phyloP scores from a whole-genome alignment of 208 protist species.

The Paratrypanosoma confusum region DNA sequence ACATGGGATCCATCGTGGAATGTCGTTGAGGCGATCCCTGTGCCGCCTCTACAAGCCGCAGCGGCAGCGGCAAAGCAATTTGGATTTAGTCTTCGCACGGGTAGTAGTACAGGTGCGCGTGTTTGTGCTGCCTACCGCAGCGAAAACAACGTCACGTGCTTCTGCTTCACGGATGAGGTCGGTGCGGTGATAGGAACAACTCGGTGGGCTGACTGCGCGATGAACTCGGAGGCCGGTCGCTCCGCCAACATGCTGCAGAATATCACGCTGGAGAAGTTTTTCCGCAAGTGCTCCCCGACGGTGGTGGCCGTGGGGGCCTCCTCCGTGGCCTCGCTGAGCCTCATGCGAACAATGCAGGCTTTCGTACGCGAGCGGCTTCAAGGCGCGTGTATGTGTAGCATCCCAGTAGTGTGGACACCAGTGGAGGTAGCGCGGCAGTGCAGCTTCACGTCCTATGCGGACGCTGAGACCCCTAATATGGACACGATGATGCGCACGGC shows the following conservation, averaged over 20 bases:
- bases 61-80: neutral
- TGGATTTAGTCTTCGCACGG: too few species aligned
- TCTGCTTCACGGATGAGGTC: constrained; percentile 67
- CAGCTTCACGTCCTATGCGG: constrained; percentile 34
- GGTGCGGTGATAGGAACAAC: constrained; percentile 50
- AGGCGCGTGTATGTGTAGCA: constrained; percentile 17
- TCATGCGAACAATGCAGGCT: constrained; percentile 45
- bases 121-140: constrained; percentile 69
- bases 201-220: constrained; percentile 59
- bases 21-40: constrained; percentile 66
- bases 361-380: constrained; percentile 54
- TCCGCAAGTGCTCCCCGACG: constrained; percentile 35
- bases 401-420: constrained; percentile 63
- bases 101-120: constrained; percentile 10
- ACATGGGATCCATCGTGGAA: constrained; percentile 78
- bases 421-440: constrained; percentile 61
- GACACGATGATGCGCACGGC: constrained; percentile 34
- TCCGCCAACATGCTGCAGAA: constrained; percentile 35
- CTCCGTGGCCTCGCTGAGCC: constrained; percentile 20
- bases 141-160: constrained; percentile 50
- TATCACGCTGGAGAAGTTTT: constrained; percentile 50
- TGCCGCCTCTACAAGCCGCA: constrained; percentile 1
- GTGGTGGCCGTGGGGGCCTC: constrained; percentile 65
- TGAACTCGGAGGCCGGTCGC: constrained; percentile 39
- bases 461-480: constrained; percentile 24